These are phyloP conservation scores for Reticulomyxa filosa DNA, from an alignment of 78 protist species.

Conservation along the genomic window DNA sequence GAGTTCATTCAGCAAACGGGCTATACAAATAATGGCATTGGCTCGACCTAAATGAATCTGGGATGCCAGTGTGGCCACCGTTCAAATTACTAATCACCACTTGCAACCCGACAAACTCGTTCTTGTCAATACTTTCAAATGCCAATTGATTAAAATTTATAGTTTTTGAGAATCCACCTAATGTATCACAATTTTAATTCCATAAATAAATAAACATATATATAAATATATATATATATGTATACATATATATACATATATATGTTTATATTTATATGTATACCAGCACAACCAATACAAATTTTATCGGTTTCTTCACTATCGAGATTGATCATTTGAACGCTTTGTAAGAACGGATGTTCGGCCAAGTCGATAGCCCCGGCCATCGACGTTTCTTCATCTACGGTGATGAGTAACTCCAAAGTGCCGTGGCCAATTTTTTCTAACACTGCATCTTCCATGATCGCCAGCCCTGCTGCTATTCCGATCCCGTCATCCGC, in stretches of 20 bases:
- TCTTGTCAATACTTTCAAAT: too few species aligned
- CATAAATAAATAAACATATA: background rate
- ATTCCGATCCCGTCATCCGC: slow-evolving; percentile 46
- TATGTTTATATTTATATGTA: background rate
- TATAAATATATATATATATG: background rate
- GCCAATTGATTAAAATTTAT: too few species aligned
- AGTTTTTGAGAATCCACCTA: too few species aligned
- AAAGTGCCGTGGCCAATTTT: background rate
- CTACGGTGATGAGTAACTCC: slow-evolving; percentile 30
- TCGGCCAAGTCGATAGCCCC: slow-evolving; percentile 16
- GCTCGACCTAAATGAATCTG: slow-evolving; percentile 12
- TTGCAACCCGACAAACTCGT: background rate
- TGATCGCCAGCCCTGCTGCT: slow-evolving; percentile 22
- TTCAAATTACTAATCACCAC: background rate
- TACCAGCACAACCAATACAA: slow-evolving; percentile 1
- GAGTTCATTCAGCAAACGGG: slow-evolving; percentile 3
- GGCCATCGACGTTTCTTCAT: slow-evolving; percentile 31
- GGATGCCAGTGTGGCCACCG: slow-evolving; percentile 33
- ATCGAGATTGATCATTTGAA: background rate
- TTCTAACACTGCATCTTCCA: slow-evolving; percentile 3
- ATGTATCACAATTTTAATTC: too few species aligned
- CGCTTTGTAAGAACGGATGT: background rate
- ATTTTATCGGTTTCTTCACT: background rate
- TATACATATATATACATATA: background rate
- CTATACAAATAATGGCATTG: slow-evolving; percentile 2